Evolutionary conservation across 192 early-diverging fungal species (phyloP).

Genomic region (Backusella circina): DNA sequence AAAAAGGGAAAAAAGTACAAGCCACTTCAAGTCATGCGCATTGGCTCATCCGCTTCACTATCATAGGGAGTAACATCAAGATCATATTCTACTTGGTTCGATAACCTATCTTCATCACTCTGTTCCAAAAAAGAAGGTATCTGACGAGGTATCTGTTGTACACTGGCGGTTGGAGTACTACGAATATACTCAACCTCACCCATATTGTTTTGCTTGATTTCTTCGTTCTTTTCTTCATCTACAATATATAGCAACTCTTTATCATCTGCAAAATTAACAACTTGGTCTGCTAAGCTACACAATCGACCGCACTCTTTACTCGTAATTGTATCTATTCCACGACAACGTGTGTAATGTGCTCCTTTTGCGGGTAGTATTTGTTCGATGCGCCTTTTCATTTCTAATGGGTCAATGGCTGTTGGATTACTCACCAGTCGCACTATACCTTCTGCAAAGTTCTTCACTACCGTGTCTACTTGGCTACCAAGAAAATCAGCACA

Average conservation of each 20-base stretch:
- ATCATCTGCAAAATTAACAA: background rate
- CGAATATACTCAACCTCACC: background rate
- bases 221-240: background rate
- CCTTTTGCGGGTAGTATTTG: background rate
- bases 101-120: background rate
- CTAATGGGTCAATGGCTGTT: background rate
- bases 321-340: background rate
- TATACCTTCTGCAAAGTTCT: background rate
- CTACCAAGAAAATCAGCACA: background rate
- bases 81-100: background rate
- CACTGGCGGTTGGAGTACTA: background rate
- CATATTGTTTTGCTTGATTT: background rate
- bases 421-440: background rate
- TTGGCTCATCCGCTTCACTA: constrained; percentile 6
- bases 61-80: background rate
- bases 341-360: background rate
- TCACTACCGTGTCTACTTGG: background rate
- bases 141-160: background rate
- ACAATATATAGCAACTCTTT: background rate
- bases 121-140: constrained; percentile 6
- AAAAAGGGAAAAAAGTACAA: background rate
- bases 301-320: background rate
- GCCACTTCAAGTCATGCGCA: constrained; percentile 5
- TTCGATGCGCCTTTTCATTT: constrained; percentile 5
- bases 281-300: background rate